A percentile compares a stretch with the other conserved stretches of the same genome.
Evolutionary conservation across 192 early-diverging fungal genomes (phyloP).

Genomic region (Fimicolochytrium jonesii): DNA sequence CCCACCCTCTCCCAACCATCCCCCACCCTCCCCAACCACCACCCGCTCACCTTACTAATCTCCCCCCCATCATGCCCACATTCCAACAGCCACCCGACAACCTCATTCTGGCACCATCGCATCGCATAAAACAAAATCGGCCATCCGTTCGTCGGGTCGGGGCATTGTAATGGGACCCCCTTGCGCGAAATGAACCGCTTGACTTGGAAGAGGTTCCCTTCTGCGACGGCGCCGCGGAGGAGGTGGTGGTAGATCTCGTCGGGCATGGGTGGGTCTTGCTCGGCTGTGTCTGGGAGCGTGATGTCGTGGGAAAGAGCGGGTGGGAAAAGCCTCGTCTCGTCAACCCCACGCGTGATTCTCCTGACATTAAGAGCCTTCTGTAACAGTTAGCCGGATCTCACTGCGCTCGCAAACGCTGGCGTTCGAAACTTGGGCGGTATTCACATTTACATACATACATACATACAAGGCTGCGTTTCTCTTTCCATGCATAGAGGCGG

Average conservation of each 20-base stretch:
- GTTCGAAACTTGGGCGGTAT: too few relatives aligned
- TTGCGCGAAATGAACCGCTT: slow-evolving; percentile 26
- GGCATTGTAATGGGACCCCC: slow-evolving; percentile 35
- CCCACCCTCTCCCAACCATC: too few relatives aligned
- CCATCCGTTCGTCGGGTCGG: slow-evolving; percentile 45
- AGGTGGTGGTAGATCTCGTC: slow-evolving; percentile 23
- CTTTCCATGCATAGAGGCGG: too few relatives aligned
- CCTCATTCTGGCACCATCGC: slow-evolving; percentile 38
- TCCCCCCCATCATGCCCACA: slow-evolving; percentile 33
- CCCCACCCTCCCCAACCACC: not conserved
- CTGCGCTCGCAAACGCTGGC: too few relatives aligned
- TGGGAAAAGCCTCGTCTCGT: too few relatives aligned
- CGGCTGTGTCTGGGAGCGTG: too few relatives aligned
- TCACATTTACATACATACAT: too few relatives aligned
- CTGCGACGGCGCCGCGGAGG: slow-evolving; percentile 29
- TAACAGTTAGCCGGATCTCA: too few relatives aligned
- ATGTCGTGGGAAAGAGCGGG: too few relatives aligned
- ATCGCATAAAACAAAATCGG: slow-evolving; percentile 56
- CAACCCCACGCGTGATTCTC: too few relatives aligned
- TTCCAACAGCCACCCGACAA: slow-evolving; percentile 40
- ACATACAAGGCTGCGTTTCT: too few relatives aligned
- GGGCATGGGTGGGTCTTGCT: slow-evolving; percentile 4
- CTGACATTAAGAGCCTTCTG: too few relatives aligned
- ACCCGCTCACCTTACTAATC: slow-evolving; percentile 17
- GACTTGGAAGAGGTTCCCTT: slow-evolving; percentile 31